Base-by-base conservation (phyloP, 2,329 filamentous ascomycete species). In the Trichoderma sp. region DNA sequence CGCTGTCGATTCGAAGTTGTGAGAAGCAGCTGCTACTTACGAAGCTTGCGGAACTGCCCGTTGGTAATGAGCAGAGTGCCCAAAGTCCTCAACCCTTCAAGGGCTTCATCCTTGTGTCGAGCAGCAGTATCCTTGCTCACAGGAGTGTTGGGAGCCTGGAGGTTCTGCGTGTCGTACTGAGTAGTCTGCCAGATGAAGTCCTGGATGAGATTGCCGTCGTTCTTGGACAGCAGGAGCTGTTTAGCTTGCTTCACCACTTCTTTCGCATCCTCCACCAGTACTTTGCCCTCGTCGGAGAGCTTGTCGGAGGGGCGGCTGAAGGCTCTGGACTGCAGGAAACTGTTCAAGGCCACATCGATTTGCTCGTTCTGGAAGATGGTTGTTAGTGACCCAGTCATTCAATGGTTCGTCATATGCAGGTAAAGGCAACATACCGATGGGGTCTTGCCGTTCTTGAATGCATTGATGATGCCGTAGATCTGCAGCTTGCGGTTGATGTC, bases 161-260 rank as follows among this genome's bases (percentile, higher is more conserved):
- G 83, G 59, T 84, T 82, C 72, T 83, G 88, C 65, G 85, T 80
- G 61, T 88, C 86, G 68, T 95, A 88, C 54, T 90, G 85, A 74
- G 92, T 88, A 0, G 93, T 93, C 75, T 97, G 91, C 90, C 91
- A 99, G 78, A 98, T 92, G 78, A 99, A 98, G 73, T 99, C 93
- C 75, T 99, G 95, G 21, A 99, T 81, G 65, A 98, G 80, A 73
- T 99, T 93, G 74, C 93, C 95, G 66, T 97, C 86, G 75, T 99
- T 99, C 85, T 98, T 99, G 79, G 90, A 90, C 28, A 99, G 82
- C 9, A 98, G 80, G 14, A 99, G 84, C 65, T 88, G 79, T 82
- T 97, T 96, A 66, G 94, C 90, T 76, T 95, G 86, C 72, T 90
- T 86, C 52, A 99, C 88, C 59, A 97, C 92, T 62, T 91, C 83